Evolutionary conservation across 331 rosid genomes (phyloP), one percentile per base, ranked within the genome.

Genomic region (Malus hybrid): DNA sequence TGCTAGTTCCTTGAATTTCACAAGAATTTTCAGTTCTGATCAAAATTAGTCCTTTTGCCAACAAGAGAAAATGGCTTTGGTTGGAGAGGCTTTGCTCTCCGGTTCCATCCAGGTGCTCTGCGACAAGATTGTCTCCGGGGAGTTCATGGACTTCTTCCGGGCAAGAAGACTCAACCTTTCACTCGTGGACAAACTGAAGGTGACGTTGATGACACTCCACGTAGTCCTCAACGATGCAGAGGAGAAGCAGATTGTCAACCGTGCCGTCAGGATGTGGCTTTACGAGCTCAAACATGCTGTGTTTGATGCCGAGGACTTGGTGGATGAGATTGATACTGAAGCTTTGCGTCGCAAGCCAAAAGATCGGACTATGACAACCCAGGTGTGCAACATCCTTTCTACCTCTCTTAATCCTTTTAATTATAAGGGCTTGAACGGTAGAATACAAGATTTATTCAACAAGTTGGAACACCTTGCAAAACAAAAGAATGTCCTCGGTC

Each of bases 221-320:
- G 31, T 0, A 1, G 84, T 82, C 20, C 77, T 85, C 34, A 48
- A 48, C 7, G 85, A 81, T 34, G 84, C 88, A 1, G 85, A 85
- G 60, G 85, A 76, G 16, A 65, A 76, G 19, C 76, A 71, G 63
- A 46, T 78, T 29, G 81, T 11, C 44, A 34, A 62, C 6, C 12
- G 7, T 54, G 76, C 19, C 0, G 85, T 84, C 28, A 20, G 65
- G 64, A 13, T 2, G 66, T 62, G 66, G 36, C 66, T 61, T 13
- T 0, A 13, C 33, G 66, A 61, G 34, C 66, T 61, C 36, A 61
- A 61, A 13, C 66, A 28, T 12, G 66, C 66, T 1, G 18, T 61
- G 34, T 28, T 13, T 19, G 85, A 76, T 32, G 83, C 46, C 6
- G 85, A 84, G 18, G 85, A 81, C 65, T 19, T 81, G 1, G 31